phyloP scores from a whole-genome alignment of 306 rosid genomes.

The Biancaea sappan region DNA sequence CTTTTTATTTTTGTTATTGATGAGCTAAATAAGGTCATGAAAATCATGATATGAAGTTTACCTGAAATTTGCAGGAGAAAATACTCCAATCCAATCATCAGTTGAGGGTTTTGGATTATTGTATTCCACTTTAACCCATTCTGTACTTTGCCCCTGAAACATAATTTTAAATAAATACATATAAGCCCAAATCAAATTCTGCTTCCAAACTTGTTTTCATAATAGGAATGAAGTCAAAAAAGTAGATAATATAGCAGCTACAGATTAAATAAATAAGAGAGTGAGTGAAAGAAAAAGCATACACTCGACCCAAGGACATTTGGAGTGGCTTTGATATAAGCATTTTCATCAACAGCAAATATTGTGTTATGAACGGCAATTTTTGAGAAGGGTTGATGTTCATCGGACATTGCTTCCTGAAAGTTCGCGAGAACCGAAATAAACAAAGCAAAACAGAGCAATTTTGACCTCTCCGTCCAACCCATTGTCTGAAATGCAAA shows the following conservation, averaged over 20 bases:
- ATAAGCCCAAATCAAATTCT: slow-evolving; percentile 34
- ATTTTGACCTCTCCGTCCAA: slow-evolving; percentile 31
- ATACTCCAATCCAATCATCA: slow-evolving; percentile 91
- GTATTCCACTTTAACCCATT: slow-evolving; percentile 66
- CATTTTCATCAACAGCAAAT: slow-evolving; percentile 52
- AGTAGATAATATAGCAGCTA: slow-evolving; percentile 6
- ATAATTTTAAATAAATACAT: background rate
- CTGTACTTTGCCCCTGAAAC: slow-evolving; percentile 68
- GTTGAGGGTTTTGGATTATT: slow-evolving; percentile 61
- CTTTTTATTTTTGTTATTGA: slow-evolving; percentile 2
- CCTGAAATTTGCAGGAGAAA: slow-evolving; percentile 93
- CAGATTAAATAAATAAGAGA: background rate
- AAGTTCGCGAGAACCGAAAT: slow-evolving; percentile 38
- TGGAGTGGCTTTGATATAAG: slow-evolving; percentile 66
- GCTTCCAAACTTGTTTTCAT: slow-evolving; percentile 1
- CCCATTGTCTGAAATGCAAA: slow-evolving; percentile 37
- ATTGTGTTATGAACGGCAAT: slow-evolving; percentile 58
- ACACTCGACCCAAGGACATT: slow-evolving; percentile 69
- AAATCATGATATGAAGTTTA: slow-evolving; percentile 23
- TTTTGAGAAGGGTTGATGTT: slow-evolving; percentile 71
- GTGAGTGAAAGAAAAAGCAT: background rate
- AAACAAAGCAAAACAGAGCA: slow-evolving; percentile 40
- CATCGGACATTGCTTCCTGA: slow-evolving; percentile 54
- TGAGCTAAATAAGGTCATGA: background rate
- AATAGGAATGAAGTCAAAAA: background rate